Percentiles rank a stretch among this genome's conserved stretches.
phyloP scores from a whole-genome alignment of 805 yeast species.

The Sugiyamaella valdiviana region DNA sequence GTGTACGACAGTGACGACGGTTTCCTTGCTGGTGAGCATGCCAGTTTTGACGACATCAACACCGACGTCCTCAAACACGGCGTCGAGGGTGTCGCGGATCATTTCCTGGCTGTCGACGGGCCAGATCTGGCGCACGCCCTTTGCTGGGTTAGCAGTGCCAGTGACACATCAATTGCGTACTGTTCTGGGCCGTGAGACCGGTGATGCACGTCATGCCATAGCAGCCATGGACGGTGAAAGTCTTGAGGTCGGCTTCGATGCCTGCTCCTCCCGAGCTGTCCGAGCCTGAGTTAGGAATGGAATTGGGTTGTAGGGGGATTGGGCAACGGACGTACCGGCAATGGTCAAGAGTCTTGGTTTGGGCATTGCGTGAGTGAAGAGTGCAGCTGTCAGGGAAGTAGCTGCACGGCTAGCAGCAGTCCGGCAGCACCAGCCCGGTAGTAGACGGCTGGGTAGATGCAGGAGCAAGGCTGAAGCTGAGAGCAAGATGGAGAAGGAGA shows the following conservation, averaged over 20 bases:
- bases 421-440: no score
- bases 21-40: conserved; percentile 51
- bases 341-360: not conserved
- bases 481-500: no score
- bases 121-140: conserved; percentile 36
- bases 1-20: conserved; percentile 42
- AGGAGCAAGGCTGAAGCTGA: no score
- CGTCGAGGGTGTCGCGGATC: conserved; percentile 44
- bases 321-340: not conserved
- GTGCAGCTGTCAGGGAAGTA: no score
- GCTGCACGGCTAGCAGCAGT: no score
- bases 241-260: conserved; percentile 80
- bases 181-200: conserved; percentile 77
- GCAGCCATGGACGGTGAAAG: conserved; percentile 67
- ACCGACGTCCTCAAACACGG: conserved; percentile 54
- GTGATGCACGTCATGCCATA: conserved; percentile 73
- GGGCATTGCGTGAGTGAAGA: not conserved
- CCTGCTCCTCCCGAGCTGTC: conserved; percentile 92
- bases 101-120: conserved; percentile 39
- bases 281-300: conserved; percentile 42
- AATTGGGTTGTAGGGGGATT: not conserved
- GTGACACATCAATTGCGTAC: conserved; percentile 24
- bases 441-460: no score
- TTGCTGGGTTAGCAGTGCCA: conserved; percentile 24
- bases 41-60: conserved; percentile 74